A percentile compares a stretch with the other conserved stretches of the same genome.
Evolutionary conservation across 2,329 filamentous ascomycete genomes (phyloP).

Genomic region (Aspergillus puulaauensis): DNA sequence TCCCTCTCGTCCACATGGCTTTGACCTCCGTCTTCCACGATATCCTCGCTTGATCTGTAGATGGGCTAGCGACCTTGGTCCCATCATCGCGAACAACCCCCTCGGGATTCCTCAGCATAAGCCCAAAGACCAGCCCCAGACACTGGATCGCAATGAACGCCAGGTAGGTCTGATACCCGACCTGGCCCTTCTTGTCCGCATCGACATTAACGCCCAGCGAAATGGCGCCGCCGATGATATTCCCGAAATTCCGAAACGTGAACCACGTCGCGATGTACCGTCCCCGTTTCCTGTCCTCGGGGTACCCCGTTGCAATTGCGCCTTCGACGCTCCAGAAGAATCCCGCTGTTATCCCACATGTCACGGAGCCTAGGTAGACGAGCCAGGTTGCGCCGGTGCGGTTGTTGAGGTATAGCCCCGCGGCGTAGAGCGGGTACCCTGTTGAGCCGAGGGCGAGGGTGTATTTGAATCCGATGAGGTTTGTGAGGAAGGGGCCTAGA

Average conservation of each 20-base stretch:
- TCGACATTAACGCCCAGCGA: slow-evolving; percentile 49
- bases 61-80: slow-evolving; percentile 8
- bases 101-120: slow-evolving; percentile 47
- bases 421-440: background rate
- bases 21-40: slow-evolving; percentile 32
- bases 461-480: background rate
- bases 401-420: background rate
- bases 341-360: background rate
- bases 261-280: slow-evolving; percentile 39
- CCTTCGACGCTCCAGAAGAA: background rate
- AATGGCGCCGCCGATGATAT: slow-evolving; percentile 53
- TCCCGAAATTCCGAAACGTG: slow-evolving; percentile 41
- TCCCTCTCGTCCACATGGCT: slow-evolving; percentile 37
- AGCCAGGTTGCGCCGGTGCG: background rate
- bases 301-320: slow-evolving; percentile 44
- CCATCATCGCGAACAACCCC: slow-evolving; percentile 48
- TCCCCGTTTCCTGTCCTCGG: slow-evolving; percentile 23
- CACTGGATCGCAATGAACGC: slow-evolving; percentile 51
- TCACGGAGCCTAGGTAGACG: background rate
- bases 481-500: background rate
- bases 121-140: slow-evolving; percentile 43
- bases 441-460: background rate
- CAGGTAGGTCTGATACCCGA: slow-evolving; percentile 36
- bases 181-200: slow-evolving; percentile 24
- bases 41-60: background rate